Base-by-base conservation (phyloP, 1,284 basidiomycete genomes). In the Meripilus lineatus region DNA sequence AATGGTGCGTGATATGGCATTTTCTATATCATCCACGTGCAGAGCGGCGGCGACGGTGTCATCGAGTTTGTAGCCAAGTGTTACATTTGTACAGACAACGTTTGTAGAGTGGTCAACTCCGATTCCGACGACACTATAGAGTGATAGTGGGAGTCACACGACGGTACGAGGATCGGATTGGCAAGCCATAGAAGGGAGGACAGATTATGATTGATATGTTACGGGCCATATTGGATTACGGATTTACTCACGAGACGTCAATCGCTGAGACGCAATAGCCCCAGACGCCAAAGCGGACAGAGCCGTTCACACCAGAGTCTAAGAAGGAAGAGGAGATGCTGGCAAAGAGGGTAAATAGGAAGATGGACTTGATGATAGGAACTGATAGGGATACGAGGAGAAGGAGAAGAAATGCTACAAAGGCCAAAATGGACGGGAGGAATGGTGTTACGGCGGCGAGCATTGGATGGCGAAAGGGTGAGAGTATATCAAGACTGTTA, bases 281-380 rank as follows among this genome's bases (percentile, higher is more conserved):
- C 71, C 72, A 83, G 43, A 79, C 69, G 46, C 78, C 77, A 58
- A 81, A 77, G 33, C 59, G 63, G 48, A 70, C 71, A 35, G 56
- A 59, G 14, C 60, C 72, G 18, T 49, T 59, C 17, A 67, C 69
- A 22, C 59, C 58, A 38, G 66, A 61, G 43, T 64, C 52, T 25
- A 72, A 50, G 36, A 71, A 39, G 32, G 59, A 54, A 4, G 64
- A 59, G 20, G 55, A 56, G 46, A 64, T 57, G 39, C 66, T 56
- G 10, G 66, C 69, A n/a, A 65, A 53, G 22, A 79, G 62, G 36
- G 61, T 63, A 56, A 79, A 75, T 46, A 81, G 64, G 59, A 67
- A 76, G 41, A 81, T 72, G 49, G 64, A 58, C 57, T 76, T 73
- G 55, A 72, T 72, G 54, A 81, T 74, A n/a, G 77, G 76, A n/a